Evolutionary conservation across 805 yeast species (phyloP).

Genomic region (Brettanomyces nanus): DNA sequence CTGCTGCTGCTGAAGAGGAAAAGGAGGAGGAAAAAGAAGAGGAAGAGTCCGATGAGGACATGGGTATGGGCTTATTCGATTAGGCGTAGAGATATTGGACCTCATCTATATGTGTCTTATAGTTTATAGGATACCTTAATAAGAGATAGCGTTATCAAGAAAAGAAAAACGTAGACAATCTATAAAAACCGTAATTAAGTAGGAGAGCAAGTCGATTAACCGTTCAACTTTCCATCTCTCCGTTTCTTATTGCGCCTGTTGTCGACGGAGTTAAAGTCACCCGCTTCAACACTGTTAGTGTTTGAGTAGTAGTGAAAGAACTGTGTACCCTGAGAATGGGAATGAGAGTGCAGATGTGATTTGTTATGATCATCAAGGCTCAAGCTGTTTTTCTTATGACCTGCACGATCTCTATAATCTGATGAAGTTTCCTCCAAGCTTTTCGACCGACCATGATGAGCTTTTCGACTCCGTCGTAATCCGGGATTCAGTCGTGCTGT

Average conservation of each 20-base stretch:
- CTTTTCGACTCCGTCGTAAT: not conserved
- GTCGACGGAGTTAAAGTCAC: slow-evolving; percentile 13
- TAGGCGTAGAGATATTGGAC: slow-evolving; percentile 39
- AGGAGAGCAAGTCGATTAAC: no score
- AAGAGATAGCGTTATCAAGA: no score
- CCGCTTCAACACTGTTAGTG: slow-evolving; percentile 5
- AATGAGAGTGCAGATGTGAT: no score
- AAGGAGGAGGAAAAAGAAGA: slow-evolving; percentile 46
- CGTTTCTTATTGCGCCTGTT: slow-evolving; percentile 15
- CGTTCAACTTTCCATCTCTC: not conserved
- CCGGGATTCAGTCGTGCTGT: not conserved
- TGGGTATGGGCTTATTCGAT: slow-evolving; percentile 95
- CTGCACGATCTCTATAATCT: not conserved
- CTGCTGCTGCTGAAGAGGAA: slow-evolving; percentile 52
- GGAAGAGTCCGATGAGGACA: slow-evolving; percentile 58
- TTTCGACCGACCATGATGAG: not conserved
- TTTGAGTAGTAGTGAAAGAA: slow-evolving; percentile 19
- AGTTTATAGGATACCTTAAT: no score
- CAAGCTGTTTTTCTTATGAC: not conserved
- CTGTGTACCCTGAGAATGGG: no score
- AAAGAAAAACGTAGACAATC: no score
- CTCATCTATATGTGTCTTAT: no score
- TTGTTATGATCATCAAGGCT: not conserved
- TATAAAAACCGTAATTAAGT: no score
- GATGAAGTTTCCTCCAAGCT: not conserved